Percentiles rank a stretch among this genome's conserved stretches.
Conservation (phyloP, 148 eudicot species). For the Gaultheria prostrata region DNA sequence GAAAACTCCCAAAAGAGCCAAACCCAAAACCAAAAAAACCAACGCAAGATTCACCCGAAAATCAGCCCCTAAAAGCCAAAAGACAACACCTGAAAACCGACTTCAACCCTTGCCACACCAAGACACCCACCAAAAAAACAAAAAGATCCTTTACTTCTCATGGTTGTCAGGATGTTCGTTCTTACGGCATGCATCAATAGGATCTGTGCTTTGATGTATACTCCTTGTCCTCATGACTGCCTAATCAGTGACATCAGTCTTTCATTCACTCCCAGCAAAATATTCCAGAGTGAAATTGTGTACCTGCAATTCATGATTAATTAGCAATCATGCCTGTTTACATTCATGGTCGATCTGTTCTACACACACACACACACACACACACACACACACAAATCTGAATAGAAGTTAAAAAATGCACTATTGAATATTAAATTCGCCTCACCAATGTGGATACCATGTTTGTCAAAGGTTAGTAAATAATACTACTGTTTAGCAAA, state of each 20-base stretch:
- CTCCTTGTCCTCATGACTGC: constrained; percentile 37
- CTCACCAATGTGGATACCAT: neutral
- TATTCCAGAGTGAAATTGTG: neutral
- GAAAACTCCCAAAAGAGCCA: too few species aligned
- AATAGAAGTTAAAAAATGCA: neutral
- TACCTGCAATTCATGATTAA: neutral
- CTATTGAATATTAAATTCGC: neutral
- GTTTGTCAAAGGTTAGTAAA: neutral
- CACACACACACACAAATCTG: neutral
- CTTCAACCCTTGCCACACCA: too few species aligned
- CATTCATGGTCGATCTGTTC: neutral
- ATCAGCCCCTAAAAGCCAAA: too few species aligned
- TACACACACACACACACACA: too few species aligned
- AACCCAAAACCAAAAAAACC: too few species aligned
- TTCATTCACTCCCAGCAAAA: neutral
- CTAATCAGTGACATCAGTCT: constrained; percentile 2
- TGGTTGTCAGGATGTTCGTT: neutral
- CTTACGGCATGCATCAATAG: constrained; percentile 44
- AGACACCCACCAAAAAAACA: too few species aligned
- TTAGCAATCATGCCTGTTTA: neutral
- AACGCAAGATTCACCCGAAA: too few species aligned
- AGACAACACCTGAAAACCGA: too few species aligned
- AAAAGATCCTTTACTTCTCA: too few species aligned
- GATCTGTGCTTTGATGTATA: constrained; percentile 41
- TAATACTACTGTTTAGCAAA: neutral